A percentile compares a stretch with the other conserved stretches of the same genome.
Evolutionary conservation across 129 eudicot species (phyloP).

Genomic region (Gnaphalium uliginosum): DNA sequence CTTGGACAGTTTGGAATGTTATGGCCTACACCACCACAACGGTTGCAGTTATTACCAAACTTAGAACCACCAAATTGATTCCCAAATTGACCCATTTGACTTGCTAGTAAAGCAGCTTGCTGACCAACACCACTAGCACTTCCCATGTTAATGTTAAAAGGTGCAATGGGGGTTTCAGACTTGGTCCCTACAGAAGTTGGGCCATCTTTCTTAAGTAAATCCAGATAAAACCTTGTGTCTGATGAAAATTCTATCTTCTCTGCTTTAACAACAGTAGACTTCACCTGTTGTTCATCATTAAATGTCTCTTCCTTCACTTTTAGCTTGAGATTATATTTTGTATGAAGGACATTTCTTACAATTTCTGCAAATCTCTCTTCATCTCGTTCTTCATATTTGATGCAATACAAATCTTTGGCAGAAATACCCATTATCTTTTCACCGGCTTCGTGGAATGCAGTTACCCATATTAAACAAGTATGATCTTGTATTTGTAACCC

Average conservation of each 20-base stretch:
- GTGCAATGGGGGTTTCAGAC: conserved; percentile 27
- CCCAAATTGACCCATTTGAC: conserved; percentile 44
- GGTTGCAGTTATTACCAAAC: not conserved
- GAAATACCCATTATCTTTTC: conserved; percentile 68
- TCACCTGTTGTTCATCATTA: conserved; percentile 74
- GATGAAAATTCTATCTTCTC: conserved; percentile 51
- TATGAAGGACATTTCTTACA: conserved; percentile 40
- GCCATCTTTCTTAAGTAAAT: conserved; percentile 38
- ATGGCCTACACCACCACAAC: not conserved
- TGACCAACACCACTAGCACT: conserved; percentile 6
- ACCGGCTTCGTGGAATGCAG: conserved; percentile 86
- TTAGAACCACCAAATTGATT: conserved; percentile 34
- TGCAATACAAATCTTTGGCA: conserved; percentile 63
- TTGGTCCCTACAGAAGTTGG: conserved; percentile 32
- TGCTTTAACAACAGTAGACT: conserved; percentile 68
- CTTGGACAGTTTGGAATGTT: conserved; percentile 51
- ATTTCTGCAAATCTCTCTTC: conserved; percentile 62
- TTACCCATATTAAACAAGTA: conserved; percentile 77
- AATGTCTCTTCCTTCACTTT: conserved; percentile 87
- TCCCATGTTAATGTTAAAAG: conserved; percentile 4
- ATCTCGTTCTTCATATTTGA: conserved; percentile 70
- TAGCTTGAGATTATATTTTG: conserved; percentile 57
- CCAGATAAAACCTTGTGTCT: conserved; percentile 58
- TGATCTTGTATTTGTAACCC: conserved; percentile 86
- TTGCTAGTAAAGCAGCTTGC: conserved; percentile 16